Evolutionary conservation across 306 rosid species (phyloP), one percentile per base, ranked within the genome.

Genomic region (Dryas alaskensis): DNA sequence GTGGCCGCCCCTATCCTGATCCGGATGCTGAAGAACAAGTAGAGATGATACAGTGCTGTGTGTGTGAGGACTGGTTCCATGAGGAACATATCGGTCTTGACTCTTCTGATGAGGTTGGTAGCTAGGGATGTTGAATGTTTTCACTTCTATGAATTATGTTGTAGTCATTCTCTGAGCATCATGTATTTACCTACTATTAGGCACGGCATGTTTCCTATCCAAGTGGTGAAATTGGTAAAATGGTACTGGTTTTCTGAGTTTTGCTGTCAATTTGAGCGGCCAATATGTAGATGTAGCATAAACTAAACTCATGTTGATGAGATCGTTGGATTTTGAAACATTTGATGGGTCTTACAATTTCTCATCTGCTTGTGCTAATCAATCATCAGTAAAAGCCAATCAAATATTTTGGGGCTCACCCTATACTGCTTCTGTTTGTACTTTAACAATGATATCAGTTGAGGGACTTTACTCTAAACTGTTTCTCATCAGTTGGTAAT

Each of bases 51-150:
- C 99, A 95, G 76, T 95, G 99, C 78, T 90, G 97, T 79, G 62
- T 90, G 60, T 95, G 99, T 64, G 99, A 95, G 85, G 99, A 95
- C 82, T 95, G 99, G 99, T 95, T 90, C 84, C 99, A 95, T 48
- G 99, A 92, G 81, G 98, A 95, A 80, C 99, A 95, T 86, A 86
- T 95, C 22, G 93, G 97, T 67, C 89, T 95, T 61, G 88, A 79
- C 59, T 79, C 96, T 73, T 78, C 89, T 78, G 88, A 81, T 59
- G 99, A 95, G 99, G 99, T 95, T 76, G 54, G 90, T 84, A 67
- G 42, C 74, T 59, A 71, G 61, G 40, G 67, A 8, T 75, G n/a
- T 70, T 49, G 61, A 11, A 52, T 58, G 66, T 68, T 46, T 60
- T 60, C n/a, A 46, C 52, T 61, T 65, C 64, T 64, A 61, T 22